Base-by-base conservation (phyloP, 306 rosid genomes). In the Lupinus albus region DNA sequence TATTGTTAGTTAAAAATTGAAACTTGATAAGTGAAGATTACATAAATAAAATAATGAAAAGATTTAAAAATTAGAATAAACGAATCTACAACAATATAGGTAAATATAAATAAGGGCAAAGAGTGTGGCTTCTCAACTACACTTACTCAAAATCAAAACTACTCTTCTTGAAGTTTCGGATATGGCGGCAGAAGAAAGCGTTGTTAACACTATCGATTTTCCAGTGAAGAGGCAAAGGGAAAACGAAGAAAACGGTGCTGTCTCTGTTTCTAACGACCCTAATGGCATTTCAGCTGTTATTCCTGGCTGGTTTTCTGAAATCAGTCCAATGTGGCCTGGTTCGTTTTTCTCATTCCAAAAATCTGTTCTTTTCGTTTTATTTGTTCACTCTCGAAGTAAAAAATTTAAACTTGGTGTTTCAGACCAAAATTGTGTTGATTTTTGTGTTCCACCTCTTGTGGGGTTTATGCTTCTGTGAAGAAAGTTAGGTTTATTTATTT, bases 321-420 rank as follows among this genome's bases (percentile, higher is more conserved):
- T 93, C 51, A 93, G 99, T 86, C 91, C 97, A 90, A 83, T 90
- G 97, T 93, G 99, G 99, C 99, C 99, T 7, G 99, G 99, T 93
- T 58, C 17, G 92, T 76, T 73, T 53, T 36, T 11, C 1, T 45
- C 10, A 4, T 28, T 21, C 15, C 25, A 11, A 53, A 64, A 63
- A 51, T 12, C 41, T 8, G 2, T 52, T 25, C 44, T 45, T 81
- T 72, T 36, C 14, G 2, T 14, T 52, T 17, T 67, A 47, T 39
- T 59, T 69, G 13, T 14, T 76, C 28, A 36, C 14, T 67, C 73
- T 1, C 35, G 30, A 47, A 13, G 47, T 16, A 10, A 67, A 13
- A 56, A 18, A 46, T 45, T 35, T 4, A 5, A 6, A 13, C 16
- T 70, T 30, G 13, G 0, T 16, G 8, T 8, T 56, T 64, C 1